These are phyloP conservation scores for Aegle marmelos DNA, from an alignment of 345 rosid genomes.

Conservation along the genomic window DNA sequence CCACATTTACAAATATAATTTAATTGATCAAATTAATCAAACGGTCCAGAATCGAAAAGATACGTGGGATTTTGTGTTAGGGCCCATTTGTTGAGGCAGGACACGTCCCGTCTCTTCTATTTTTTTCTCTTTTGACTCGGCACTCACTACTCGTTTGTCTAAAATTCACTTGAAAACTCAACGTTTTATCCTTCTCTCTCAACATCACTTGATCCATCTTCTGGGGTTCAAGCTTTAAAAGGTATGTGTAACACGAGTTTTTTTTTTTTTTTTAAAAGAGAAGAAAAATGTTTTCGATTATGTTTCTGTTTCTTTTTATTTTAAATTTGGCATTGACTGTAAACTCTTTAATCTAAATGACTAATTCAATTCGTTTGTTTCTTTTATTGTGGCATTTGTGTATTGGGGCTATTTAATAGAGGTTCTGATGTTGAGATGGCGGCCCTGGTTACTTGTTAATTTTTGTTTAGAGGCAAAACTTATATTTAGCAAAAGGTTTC, in stretches of 20 bases:
- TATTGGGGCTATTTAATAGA: background rate
- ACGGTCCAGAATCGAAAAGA: too few relatives aligned
- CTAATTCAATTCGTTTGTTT: background rate
- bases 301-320: background rate
- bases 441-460: background rate
- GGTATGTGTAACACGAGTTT: background rate
- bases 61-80: too few relatives aligned
- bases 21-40: too few relatives aligned
- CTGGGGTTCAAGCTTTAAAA: background rate
- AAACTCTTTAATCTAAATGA: background rate
- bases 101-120: background rate
- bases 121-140: background rate
- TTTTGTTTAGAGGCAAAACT: background rate
- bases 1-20: too few relatives aligned
- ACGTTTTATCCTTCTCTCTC: background rate
- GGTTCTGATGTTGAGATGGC: background rate
- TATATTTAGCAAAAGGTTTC: background rate
- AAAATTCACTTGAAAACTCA: background rate
- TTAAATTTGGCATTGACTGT: background rate
- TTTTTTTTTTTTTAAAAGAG: too few relatives aligned
- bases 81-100: constrained; percentile 5
- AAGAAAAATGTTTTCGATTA: background rate
- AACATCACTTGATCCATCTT: background rate
- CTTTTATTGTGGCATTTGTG: background rate
- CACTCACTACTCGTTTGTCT: background rate